Base-by-base conservation (phyloP, 2,329 filamentous ascomycete species). In the Fusarium keratoplasticum region DNA sequence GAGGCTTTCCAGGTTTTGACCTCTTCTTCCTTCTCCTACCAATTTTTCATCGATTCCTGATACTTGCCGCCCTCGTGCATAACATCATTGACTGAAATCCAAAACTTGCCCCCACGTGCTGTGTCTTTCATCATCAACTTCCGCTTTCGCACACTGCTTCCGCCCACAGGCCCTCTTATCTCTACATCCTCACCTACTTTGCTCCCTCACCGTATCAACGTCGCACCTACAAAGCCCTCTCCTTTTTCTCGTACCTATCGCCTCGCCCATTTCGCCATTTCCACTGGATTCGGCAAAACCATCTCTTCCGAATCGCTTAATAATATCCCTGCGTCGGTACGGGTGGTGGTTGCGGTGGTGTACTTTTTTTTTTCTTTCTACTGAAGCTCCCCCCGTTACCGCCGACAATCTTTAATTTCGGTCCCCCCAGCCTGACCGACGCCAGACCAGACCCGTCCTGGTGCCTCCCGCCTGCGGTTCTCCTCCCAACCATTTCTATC, bases 341-440 rank as follows among this genome's bases (percentile, higher is more conserved):
- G 54, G 67, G 68, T 59, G 64, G 67, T 65, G 55, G 61, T 63
- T 58, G 61, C 59, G 54, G 61, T 66, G 61, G 64, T 62, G 70
- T 60, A 66, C 67, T 64, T 63, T 59, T 73, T 66, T 74, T 71
- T 50, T 57, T 36, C 67, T 60, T 70, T 38, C 44, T 68, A 47
- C 57, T 68, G 69, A 38, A 27, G 36, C 47, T 38, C 47, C 61
- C 71, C 64, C 70, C 65, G 62, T 71, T 75, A 66, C 64, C 73
- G 64, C 74, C 73, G 75, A 71, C 71, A 68, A 75, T 77, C 72
- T 77, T 77, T 77, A 77, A 77, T 77, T 74, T 77, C 76, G 76
- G 72, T 72, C 65, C 73, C 75, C 75, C 75, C 72, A 73, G 73
- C 76, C 69, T 75, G 75, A 69, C 75, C 69, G 64, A 69, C 75